Conservation (phyloP, 176 grass and related monocot genomes). For the Luzula sylvatica region DNA sequence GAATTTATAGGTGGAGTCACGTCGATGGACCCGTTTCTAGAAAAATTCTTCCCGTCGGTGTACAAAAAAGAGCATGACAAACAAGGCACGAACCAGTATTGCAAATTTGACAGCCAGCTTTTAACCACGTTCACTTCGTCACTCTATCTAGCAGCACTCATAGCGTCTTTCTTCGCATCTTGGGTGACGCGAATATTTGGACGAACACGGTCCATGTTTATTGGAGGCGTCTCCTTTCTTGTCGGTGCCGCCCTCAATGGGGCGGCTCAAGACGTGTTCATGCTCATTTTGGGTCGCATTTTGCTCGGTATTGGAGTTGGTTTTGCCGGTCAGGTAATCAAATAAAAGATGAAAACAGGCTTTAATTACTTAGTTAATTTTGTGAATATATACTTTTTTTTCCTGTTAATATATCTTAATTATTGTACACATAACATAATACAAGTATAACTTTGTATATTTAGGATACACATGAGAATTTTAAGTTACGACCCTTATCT, state of each 20-base stretch:
- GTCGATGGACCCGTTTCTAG: constrained; percentile 17
- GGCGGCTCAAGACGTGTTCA: background rate
- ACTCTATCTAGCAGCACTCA: constrained; percentile 5
- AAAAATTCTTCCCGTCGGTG: constrained; percentile 19
- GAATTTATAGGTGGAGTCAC: constrained; percentile 16
- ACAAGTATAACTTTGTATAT: too few species aligned
- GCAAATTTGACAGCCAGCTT: constrained; percentile 16
- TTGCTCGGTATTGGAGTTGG: constrained; percentile 14
- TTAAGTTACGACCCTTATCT: too few species aligned
- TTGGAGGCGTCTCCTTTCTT: background rate
- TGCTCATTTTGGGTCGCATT: constrained; percentile 13
- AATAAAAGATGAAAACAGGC: too few species aligned
- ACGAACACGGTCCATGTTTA: background rate
- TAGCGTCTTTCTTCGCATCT: background rate
- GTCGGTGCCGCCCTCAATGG: constrained; percentile 8
- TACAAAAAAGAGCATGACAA: constrained; percentile 2
- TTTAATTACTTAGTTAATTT: too few species aligned
- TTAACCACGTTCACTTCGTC: constrained; percentile 11
- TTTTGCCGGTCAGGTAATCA: constrained; percentile 10
- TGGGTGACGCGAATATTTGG: background rate
- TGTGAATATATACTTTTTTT: too few species aligned
- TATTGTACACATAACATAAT: too few species aligned
- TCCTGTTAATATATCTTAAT: too few species aligned
- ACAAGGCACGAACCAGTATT: constrained; percentile 11
- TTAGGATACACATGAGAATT: too few species aligned